These are phyloP conservation scores for Cryptococcus neoformans DNA, from an alignment of 1,284 basidiomycete genomes.

Conservation along the genomic window DNA sequence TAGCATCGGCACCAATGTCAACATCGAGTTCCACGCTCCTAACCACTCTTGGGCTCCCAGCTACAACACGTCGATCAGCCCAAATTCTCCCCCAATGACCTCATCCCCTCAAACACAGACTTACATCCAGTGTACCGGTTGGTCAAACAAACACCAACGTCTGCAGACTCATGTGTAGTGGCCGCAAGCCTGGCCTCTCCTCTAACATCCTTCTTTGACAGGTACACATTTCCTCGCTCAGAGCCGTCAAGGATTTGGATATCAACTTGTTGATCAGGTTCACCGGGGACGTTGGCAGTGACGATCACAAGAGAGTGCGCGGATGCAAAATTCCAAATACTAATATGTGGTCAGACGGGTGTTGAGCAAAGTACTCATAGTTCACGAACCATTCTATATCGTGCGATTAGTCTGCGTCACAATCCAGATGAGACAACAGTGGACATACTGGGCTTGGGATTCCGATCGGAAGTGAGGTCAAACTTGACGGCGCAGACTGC, in stretches of 20 bases:
- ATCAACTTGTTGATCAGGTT: constrained; percentile 74
- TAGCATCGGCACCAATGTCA: constrained; percentile 96
- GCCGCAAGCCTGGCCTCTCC: constrained; percentile 91
- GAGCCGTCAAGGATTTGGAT: constrained; percentile 92
- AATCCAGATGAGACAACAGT: background rate
- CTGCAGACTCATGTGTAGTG: constrained; percentile 89
- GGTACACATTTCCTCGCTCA: constrained; percentile 81
- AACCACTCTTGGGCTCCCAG: constrained; percentile 51
- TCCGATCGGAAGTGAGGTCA: constrained; percentile 62
- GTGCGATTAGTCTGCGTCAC: background rate
- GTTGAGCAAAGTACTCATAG: background rate
- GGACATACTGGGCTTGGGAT: constrained; percentile 59
- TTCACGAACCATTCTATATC: constrained; percentile 38
- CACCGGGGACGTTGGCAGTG: constrained; percentile 81
- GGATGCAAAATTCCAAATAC: constrained; percentile 92
- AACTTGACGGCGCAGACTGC: constrained; percentile 71
- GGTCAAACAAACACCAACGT: constrained; percentile 91
- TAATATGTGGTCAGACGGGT: constrained; percentile 49
- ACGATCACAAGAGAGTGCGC: constrained; percentile 84
- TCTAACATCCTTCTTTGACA: constrained; percentile 82
- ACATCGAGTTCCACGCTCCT: constrained; percentile 88
- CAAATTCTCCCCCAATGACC: background rate
- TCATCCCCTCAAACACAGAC: constrained; percentile 40
- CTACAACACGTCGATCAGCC: constrained; percentile 6
- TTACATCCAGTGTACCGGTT: constrained; percentile 70